Base-by-base conservation (phyloP, 768 basidiomycete species). In the Suillus fuscotomentosus region DNA sequence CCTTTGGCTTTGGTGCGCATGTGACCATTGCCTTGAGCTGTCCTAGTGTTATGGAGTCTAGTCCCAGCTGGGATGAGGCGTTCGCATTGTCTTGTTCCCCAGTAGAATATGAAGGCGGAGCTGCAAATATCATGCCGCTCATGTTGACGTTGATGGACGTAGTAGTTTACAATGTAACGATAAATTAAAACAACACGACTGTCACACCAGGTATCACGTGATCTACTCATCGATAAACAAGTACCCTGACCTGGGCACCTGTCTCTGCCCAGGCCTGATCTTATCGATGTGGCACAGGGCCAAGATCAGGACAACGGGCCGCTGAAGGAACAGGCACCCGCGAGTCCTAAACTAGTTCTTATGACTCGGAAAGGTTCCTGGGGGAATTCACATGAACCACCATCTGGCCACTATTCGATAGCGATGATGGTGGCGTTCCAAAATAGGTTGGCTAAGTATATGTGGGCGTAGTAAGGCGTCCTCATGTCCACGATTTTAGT, bases 1-100 rank as follows among this genome's bases (percentile, higher is more conserved):
- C 91, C 87, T 91, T 92, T 64, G 90, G 90, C 76, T 90, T 92
- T 47, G 88, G 88, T 22, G 79, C 86, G 22, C 88, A 81, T 51
- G 77, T 81, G 61, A 91, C 89, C 81, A 91, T 86, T 54, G 86
- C 84, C 75, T 86, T 90, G 64, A 93, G 84, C 77, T 94, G 91
- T 42, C 91, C 91, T 39, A 94, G 84, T 10, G 88, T 91, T 70
- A 92, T 91, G 20, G 90, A 91, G 73, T 91, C 89, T 39, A 86
- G 79, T 1, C 82, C 82, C 48, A 77, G 80, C 70, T 79, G 81
- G 70, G 77, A 75, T 68, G 70, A 70, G 59, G 53, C 69, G 69
- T 64, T 70, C 34, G 17, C n/a, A 47, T 66, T 67, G 60, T 77
- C 78, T 69, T 81, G 77, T 65, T 76, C 77, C 17, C 65, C 65